A percentile compares a stretch with the other conserved stretches of the same genome.
phyloP scores from a whole-genome alignment of 345 rosid genomes.

The Eucalyptus rudis region DNA sequence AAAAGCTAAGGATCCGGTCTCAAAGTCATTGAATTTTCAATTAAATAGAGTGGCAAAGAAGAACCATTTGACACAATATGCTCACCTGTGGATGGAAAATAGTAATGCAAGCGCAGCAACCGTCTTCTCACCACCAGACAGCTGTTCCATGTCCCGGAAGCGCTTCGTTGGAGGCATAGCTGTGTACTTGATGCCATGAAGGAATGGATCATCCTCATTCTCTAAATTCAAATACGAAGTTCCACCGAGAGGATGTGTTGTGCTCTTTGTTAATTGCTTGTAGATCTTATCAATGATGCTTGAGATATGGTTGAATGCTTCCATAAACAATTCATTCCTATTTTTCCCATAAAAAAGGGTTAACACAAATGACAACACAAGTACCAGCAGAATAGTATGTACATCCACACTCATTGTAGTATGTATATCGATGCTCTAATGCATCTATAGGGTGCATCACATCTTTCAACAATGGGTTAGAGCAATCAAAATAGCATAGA shows the following conservation, averaged over 20 bases:
- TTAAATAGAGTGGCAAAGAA: not conserved
- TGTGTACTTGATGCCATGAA: constrained; percentile 87
- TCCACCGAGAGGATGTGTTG: constrained; percentile 85
- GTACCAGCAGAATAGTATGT: not conserved
- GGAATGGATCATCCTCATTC: constrained; percentile 92
- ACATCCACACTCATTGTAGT: not conserved
- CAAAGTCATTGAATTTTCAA: not conserved
- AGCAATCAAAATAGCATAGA: not conserved
- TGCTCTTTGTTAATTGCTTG: constrained; percentile 87
- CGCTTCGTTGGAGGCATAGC: constrained; percentile 99
- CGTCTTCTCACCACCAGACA: constrained; percentile 98
- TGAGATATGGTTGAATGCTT: constrained; percentile 86
- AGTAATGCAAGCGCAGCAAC: constrained; percentile 95
- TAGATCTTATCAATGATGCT: constrained; percentile 74
- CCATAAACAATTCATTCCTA: constrained; percentile 88
- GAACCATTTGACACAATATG: not conserved
- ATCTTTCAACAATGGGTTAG: not conserved
- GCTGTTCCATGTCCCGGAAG: constrained; percentile 96
- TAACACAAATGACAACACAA: not conserved
- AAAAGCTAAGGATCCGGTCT: not conserved
- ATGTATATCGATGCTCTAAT: not conserved
- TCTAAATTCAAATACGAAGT: constrained; percentile 88
- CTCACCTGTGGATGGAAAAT: constrained; percentile 92
- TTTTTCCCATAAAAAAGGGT: not conserved
- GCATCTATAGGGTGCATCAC: not conserved